Conservation (phyloP, 805 yeast species). For the Candida ovalis region DNA sequence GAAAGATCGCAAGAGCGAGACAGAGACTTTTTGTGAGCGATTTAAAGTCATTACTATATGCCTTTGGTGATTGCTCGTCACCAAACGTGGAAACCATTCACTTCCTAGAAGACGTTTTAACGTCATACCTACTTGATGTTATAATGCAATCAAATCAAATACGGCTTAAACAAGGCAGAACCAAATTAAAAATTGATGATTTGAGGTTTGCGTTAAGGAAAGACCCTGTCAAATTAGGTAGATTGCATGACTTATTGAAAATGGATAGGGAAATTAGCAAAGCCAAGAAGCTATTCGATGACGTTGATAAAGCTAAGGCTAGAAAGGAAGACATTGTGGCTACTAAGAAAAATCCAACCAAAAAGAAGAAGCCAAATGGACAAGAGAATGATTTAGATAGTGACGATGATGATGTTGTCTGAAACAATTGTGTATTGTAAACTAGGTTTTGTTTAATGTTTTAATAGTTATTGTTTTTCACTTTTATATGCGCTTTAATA, state of each 20-base stretch:
- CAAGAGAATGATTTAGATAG: not conserved
- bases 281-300: slow-evolving; percentile 67
- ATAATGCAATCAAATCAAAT: slow-evolving; percentile 48
- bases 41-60: slow-evolving; percentile 57
- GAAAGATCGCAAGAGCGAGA: slow-evolving; percentile 13
- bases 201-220: slow-evolving; percentile 65
- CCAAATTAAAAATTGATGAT: slow-evolving; percentile 67
- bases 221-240: slow-evolving; percentile 64
- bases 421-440: not conserved
- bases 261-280: slow-evolving; percentile 59
- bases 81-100: slow-evolving; percentile 66
- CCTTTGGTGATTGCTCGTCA: slow-evolving; percentile 68
- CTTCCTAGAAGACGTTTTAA: slow-evolving; percentile 62
- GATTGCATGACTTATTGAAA: slow-evolving; percentile 60
- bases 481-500: not conserved
- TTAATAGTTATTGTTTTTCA: not conserved
- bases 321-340: slow-evolving; percentile 24
- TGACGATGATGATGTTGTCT: not conserved
- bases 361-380: not conserved
- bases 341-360: slow-evolving; percentile 5
- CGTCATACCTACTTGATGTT: slow-evolving; percentile 58
- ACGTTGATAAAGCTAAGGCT: slow-evolving; percentile 45
- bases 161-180: slow-evolving; percentile 45
- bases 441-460: not conserved
- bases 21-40: slow-evolving; percentile 36